Conservation (phyloP, 2,329 filamentous ascomycete genomes). For the Metarhizium anisopliae region DNA sequence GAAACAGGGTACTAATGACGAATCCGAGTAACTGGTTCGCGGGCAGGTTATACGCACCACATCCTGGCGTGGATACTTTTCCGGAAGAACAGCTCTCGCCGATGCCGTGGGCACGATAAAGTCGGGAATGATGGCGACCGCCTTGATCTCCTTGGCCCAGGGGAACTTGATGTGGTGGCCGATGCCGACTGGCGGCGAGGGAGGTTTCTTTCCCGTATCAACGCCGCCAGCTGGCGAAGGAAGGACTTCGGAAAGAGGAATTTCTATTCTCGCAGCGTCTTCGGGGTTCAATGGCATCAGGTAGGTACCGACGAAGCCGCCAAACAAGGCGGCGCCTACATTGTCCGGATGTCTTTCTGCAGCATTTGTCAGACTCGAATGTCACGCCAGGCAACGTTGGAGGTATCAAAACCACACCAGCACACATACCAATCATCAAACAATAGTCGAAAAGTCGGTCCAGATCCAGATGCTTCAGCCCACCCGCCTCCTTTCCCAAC, state of each 20-base stretch:
- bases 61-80: slow-evolving; percentile 69
- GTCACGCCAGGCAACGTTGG: background rate
- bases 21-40: background rate
- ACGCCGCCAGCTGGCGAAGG: slow-evolving; percentile 83
- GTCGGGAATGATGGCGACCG: slow-evolving; percentile 89
- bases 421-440: slow-evolving; percentile 74
- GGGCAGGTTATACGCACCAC: slow-evolving; percentile 49
- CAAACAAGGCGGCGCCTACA: slow-evolving; percentile 88
- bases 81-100: slow-evolving; percentile 76
- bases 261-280: slow-evolving; percentile 84
- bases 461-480: slow-evolving; percentile 62
- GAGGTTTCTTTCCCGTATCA: slow-evolving; percentile 80
- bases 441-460: slow-evolving; percentile 90
- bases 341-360: slow-evolving; percentile 84
- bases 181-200: slow-evolving; percentile 83
- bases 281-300: slow-evolving; percentile 84
- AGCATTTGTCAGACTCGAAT: background rate
- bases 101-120: slow-evolving; percentile 94
- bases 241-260: slow-evolving; percentile 87
- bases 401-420: background rate
- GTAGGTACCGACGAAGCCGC: slow-evolving; percentile 94
- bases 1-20: background rate
- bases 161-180: slow-evolving; percentile 94
- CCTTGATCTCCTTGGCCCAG: slow-evolving; percentile 93
- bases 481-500: slow-evolving; percentile 80